Conservation (phyloP, 441 rosid species). For the Euphorbia celastroides region DNA sequence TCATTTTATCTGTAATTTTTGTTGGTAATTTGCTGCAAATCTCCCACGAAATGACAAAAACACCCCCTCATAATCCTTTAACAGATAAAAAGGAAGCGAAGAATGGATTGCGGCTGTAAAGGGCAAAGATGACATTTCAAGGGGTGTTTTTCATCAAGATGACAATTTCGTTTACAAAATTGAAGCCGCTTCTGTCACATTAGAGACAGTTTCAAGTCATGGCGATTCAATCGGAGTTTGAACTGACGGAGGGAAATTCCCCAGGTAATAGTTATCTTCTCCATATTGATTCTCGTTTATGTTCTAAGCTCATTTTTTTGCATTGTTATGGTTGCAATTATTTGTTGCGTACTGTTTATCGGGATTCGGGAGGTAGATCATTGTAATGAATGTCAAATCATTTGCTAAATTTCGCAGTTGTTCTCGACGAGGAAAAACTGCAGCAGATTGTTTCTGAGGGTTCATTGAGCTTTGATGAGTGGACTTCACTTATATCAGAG, state of each 20-base stretch:
- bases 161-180: not conserved
- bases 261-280: conserved; percentile 28
- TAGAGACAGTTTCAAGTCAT: conserved; percentile 15
- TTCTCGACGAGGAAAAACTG: conserved; percentile 38
- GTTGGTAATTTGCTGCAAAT: no score
- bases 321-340: not conserved
- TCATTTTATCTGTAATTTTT: not conserved
- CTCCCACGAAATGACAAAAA: no score
- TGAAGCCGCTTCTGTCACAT: conserved; percentile 1
- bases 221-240: conserved; percentile 18
- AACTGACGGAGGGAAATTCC: conserved; percentile 14
- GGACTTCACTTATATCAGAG: conserved; percentile 66
- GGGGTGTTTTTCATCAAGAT: no score
- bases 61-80: no score
- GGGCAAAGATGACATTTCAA: no score
- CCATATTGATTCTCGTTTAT: not conserved
- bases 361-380: not conserved
- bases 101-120: no score
- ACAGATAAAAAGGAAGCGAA: no score
- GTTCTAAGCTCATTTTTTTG: not conserved
- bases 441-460: conserved; percentile 35
- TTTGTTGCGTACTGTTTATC: not conserved
- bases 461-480: conserved; percentile 57
- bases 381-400: not conserved
- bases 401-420: conserved; percentile 28